phyloP scores from a whole-genome alignment of 2,329 filamentous ascomycete species.

The Colletotrichum cuscutae region DNA sequence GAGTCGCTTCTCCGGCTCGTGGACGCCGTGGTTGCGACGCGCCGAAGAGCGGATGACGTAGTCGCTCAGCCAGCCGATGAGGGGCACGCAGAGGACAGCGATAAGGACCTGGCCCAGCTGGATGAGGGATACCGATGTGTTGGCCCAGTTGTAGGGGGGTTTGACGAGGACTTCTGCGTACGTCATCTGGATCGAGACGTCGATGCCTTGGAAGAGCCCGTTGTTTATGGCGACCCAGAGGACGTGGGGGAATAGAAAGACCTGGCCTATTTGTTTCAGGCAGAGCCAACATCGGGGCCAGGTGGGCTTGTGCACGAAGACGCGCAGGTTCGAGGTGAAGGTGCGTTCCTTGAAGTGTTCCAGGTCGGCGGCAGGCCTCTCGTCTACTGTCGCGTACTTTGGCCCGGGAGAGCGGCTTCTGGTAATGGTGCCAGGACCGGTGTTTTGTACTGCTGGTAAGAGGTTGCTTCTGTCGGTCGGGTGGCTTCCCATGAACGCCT shows the following conservation, averaged over 20 bases:
- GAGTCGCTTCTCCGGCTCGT: constrained; percentile 53
- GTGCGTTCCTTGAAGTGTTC: constrained; percentile 5
- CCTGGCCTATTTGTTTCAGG: constrained; percentile 26
- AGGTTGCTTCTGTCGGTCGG: constrained; percentile 16
- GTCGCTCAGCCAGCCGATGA: constrained; percentile 32
- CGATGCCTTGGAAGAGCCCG: constrained; percentile 31
- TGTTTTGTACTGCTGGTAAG: neutral
- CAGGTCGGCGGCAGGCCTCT: neutral
- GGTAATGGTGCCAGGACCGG: neutral
- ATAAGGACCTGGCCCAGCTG: constrained; percentile 25
- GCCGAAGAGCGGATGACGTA: constrained; percentile 39
- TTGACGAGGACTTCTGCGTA: constrained; percentile 28
- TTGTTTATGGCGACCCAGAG: constrained; percentile 33
- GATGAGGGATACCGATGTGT: constrained; percentile 29
- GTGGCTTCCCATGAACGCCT: constrained; percentile 17
- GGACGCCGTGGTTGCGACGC: constrained; percentile 51
- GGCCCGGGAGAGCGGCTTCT: neutral
- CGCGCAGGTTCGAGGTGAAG: constrained; percentile 11
- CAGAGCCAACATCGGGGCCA: constrained; percentile 13
- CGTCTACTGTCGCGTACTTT: neutral
- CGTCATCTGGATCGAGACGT: constrained; percentile 30
- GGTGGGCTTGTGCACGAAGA: constrained; percentile 13
- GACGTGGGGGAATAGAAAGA: constrained; percentile 31
- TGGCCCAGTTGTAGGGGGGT: constrained; percentile 32
- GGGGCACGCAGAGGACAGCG: constrained; percentile 20